Base-by-base conservation (phyloP, 1,284 basidiomycete genomes). In the Marasmius tenuissimus region DNA sequence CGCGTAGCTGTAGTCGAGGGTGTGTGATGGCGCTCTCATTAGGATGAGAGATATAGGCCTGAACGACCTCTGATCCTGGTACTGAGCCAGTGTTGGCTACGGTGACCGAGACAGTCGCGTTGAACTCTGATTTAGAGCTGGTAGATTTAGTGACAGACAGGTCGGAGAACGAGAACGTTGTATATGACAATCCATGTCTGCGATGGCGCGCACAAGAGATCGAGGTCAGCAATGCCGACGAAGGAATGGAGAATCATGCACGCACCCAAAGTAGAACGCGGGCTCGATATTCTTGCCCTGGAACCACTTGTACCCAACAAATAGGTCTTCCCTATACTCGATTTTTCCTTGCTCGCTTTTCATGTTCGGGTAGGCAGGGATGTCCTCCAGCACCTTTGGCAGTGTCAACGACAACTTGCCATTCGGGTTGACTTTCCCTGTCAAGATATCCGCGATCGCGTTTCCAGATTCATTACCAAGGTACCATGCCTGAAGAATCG, bases 391-490 rank as follows among this genome's bases (percentile, higher is more conserved):
- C 20, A 81, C 78, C 40, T 75, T 77, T 4, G 90, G 91, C 48
- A 93, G 78, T 1, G 88, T 86, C 64, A 93, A 75, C 2, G 91
- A 85, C 7, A 93, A 78, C 48, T 86, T 83, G 5, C 88, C 92
- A 53, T 82, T 81, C 0, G 91, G 92, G 68, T 91, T 92, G 57
- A 88, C 80, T 60, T 81, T 82, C 39, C 91, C 92, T 70, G 85
- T 92, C 12, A 94, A 69, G 14, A 93, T 77, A 69, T 92, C 89
- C 9, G 87, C 85, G 59, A 93, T 82, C 0, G 88, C 87, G 69
- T 89, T 89, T 2, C 92, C 91, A 16, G 80, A 77, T 72, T 91
- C 90, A 70, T 93, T 92, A 2, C 91, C 92, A 5, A 85, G 85
- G 69, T 91, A 92, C 86, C 86, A 89, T 0, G 85, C 75, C 63